These are phyloP conservation scores for Geotrichum candidum DNA, from an alignment of 1,139 yeast species.

Conservation along the genomic window DNA sequence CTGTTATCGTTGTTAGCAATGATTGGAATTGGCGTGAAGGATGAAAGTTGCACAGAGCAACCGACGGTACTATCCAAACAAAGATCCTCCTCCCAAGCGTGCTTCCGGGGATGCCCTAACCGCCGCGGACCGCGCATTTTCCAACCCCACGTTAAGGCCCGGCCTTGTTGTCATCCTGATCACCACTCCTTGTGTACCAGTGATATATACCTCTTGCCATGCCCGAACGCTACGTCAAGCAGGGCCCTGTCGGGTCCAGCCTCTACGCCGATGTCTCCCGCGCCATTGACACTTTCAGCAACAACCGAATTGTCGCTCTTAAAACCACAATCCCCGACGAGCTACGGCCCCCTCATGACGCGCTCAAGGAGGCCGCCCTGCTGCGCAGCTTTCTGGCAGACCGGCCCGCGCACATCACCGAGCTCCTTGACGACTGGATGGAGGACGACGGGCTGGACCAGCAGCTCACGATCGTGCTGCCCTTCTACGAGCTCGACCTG, in stretches of 20 bases:
- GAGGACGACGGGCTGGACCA: constrained; percentile 29
- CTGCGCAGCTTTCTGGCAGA: constrained; percentile 28
- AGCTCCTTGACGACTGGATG: constrained; percentile 29
- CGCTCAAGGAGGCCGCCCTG: constrained; percentile 39
- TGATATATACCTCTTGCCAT: not conserved
- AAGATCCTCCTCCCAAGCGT: not conserved
- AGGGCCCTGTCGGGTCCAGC: constrained; percentile 28
- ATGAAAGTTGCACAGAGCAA: not conserved
- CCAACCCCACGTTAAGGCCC: not conserved
- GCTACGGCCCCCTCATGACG: constrained; percentile 47
- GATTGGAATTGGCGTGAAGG: not conserved
- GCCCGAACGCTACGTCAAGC: constrained; percentile 1
- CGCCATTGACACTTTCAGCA: constrained; percentile 19
- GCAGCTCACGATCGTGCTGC: constrained; percentile 42
- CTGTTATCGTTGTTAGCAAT: not conserved
- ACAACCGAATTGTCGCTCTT: constrained; percentile 36
- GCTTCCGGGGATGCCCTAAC: not conserved
- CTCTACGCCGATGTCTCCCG: constrained; percentile 36
- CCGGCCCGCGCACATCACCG: constrained; percentile 21
- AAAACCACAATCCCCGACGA: constrained; percentile 45
- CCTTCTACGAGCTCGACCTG: constrained; percentile 37
- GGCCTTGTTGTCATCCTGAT: not conserved
- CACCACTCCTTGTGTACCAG: not conserved
- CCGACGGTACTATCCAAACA: not conserved
- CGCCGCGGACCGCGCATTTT: not conserved